Conservation (phyloP, 225 moss, liverwort and hornwort genomes). For the Ulota crispa region DNA sequence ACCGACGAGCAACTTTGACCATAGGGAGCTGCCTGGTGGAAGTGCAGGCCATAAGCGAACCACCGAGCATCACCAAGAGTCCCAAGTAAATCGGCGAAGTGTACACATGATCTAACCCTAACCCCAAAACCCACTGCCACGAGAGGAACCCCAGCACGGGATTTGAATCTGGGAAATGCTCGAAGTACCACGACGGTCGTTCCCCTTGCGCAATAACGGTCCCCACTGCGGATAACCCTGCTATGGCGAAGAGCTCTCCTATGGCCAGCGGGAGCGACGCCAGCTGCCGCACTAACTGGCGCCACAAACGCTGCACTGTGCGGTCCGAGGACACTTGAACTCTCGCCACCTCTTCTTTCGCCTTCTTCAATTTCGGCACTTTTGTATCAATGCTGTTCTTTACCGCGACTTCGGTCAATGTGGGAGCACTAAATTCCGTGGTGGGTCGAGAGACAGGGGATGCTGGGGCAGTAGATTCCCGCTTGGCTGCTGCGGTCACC, state of each 20-base stretch:
- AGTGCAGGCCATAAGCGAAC: constrained; percentile 81
- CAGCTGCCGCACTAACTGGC: constrained; percentile 59
- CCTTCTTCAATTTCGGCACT: constrained; percentile 18
- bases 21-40: constrained; percentile 83
- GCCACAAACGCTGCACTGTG: constrained; percentile 30
- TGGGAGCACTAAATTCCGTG: constrained; percentile 39
- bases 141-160: constrained; percentile 85
- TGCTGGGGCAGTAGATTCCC: not conserved
- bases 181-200: constrained; percentile 77
- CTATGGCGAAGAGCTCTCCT: constrained; percentile 73
- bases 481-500: constrained; percentile 18
- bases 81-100: constrained; percentile 79
- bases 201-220: constrained; percentile 89
- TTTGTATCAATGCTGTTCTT: not conserved
- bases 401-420: constrained; percentile 14
- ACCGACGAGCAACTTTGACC: constrained; percentile 91
- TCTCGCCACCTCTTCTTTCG: constrained; percentile 24
- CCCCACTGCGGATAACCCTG: constrained; percentile 82
- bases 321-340: constrained; percentile 34
- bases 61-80: constrained; percentile 69
- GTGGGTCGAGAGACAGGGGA: constrained; percentile 6
- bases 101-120: constrained; percentile 86
- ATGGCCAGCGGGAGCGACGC: constrained; percentile 91
- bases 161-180: constrained; percentile 74
- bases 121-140: constrained; percentile 79